Conservation (phyloP, 768 basidiomycete species). For the Naganishia kalamii region DNA sequence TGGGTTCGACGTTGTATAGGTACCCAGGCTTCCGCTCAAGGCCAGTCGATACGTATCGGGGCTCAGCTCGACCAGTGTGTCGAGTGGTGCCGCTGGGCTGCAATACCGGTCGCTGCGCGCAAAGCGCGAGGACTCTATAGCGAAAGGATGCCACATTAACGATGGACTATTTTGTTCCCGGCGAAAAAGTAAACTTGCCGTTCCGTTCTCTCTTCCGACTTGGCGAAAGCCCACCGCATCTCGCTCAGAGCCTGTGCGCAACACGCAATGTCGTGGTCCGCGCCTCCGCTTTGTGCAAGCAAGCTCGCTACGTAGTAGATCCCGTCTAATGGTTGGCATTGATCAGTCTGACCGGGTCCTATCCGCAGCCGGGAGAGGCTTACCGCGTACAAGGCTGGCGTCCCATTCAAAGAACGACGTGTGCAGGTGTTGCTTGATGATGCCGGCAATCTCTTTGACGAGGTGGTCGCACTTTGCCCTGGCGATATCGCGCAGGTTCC, state of each 20-base stretch:
- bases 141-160: not conserved
- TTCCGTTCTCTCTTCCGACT: constrained; percentile 57
- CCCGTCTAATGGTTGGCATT: constrained; percentile 53
- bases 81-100: no score
- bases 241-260: constrained; percentile 71
- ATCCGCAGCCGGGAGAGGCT: constrained; percentile 3
- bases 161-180: not conserved
- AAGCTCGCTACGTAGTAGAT: constrained; percentile 80
- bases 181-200: constrained; percentile 29
- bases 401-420: constrained; percentile 69
- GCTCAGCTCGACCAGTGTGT: no score
- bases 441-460: constrained; percentile 52
- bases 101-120: no score
- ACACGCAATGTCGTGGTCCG: constrained; percentile 53
- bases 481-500: constrained; percentile 51
- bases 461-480: constrained; percentile 51
- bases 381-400: constrained; percentile 56
- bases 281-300: constrained; percentile 56
- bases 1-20: constrained; percentile 1
- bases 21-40: no score
- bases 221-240: constrained; percentile 69
- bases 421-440: constrained; percentile 50
- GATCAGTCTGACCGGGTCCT: not conserved
- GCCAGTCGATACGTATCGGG: no score
- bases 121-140: no score